phyloP scores from a whole-genome alignment of 495 filamentous ascomycete species.

The Aspergillus coremiiformis region DNA sequence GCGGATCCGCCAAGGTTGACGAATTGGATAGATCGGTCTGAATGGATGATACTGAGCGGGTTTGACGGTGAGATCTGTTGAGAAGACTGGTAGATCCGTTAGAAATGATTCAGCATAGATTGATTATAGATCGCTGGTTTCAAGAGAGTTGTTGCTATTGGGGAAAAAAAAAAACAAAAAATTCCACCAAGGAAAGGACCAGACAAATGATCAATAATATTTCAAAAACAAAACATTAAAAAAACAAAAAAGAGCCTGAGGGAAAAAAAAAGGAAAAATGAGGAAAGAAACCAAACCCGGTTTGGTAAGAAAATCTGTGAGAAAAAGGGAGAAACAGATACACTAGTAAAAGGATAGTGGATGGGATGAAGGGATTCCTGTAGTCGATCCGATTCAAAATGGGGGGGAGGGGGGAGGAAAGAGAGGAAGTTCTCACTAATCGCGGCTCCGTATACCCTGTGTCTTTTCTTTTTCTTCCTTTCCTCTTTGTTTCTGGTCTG shows the following conservation, averaged over 20 bases:
- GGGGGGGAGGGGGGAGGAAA: constrained; percentile 14
- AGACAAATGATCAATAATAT: too few relatives aligned
- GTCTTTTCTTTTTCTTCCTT: not conserved
- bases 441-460: not conserved
- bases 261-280: constrained; percentile 1
- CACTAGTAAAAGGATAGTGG: constrained; percentile 1
- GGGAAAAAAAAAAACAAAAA: not conserved
- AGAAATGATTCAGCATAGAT: not conserved
- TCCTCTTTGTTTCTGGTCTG: constrained; percentile 1
- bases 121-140: too few relatives aligned
- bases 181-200: too few relatives aligned
- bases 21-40: constrained; percentile 14
- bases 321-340: constrained; percentile 6
- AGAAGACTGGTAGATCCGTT: not conserved
- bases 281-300: too few relatives aligned
- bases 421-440: constrained; percentile 9
- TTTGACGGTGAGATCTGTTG: constrained; percentile 1
- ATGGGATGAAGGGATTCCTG: constrained; percentile 14
- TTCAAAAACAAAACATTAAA: not conserved
- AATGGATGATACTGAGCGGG: not conserved
- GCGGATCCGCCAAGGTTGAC: constrained; percentile 5
- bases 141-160: too few relatives aligned
- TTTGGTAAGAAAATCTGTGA: not conserved
- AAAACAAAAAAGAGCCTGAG: not conserved
- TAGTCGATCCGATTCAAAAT: constrained; percentile 11